These are phyloP conservation scores for Phytophthora ramorum DNA, from an alignment of 352 stramenopile genomes.

Conservation along the genomic window DNA sequence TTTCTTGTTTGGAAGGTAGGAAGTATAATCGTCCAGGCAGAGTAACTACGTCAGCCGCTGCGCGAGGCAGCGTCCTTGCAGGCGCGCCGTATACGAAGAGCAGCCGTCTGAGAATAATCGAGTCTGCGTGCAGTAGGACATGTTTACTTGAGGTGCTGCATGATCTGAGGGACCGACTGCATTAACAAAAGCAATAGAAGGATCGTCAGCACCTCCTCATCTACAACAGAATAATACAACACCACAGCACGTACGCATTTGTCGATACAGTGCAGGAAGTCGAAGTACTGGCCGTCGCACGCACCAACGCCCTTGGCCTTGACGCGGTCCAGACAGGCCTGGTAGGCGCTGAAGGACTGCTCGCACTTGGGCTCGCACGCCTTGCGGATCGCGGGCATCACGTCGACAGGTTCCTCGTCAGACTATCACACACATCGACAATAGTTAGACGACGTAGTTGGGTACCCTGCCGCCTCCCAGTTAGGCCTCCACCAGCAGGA, in stretches of 20 bases:
- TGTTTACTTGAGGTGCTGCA: conserved; percentile 94
- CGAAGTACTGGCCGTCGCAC: conserved; percentile 96
- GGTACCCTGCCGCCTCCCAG: background rate
- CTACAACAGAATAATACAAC: background rate
- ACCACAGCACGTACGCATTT: conserved; percentile 85
- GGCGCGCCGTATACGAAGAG: background rate
- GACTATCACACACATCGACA: conserved; percentile 36
- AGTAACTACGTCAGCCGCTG: background rate
- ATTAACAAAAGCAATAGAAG: conserved; percentile 10
- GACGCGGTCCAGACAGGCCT: conserved; percentile 92
- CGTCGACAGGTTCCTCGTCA: conserved; percentile 93
- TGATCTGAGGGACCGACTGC: conserved; percentile 93
- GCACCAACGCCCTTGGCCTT: conserved; percentile 91
- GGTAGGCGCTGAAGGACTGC: conserved; percentile 88
- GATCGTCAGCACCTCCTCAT: conserved; percentile 1
- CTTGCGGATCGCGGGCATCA: conserved; percentile 93
- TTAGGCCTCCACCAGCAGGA: background rate
- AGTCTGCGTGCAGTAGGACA: conserved; percentile 21
- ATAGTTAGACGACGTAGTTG: background rate
- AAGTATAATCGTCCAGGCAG: conserved; percentile 19
- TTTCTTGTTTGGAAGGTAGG: conserved; percentile 22
- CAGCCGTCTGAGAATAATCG: background rate
- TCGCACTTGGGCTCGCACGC: conserved; percentile 93
- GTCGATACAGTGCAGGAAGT: conserved; percentile 95
- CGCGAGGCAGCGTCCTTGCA: background rate